phyloP scores from a whole-genome alignment of 108 stramenopile genomes.

The Seminavis robusta region DNA sequence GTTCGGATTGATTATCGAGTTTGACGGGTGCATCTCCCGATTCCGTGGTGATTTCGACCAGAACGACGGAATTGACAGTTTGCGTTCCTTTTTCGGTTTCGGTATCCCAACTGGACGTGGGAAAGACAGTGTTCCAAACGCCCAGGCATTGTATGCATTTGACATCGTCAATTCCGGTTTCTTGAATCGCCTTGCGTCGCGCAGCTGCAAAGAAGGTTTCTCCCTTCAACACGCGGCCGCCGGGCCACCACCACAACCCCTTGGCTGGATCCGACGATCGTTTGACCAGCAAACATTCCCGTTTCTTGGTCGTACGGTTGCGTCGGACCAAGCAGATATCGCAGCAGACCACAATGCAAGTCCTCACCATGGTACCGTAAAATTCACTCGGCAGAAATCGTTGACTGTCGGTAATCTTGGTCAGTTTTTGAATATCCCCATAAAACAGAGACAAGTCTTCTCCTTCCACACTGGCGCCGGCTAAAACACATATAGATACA shows the following conservation, averaged over 20 bases:
- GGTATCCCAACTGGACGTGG: slow-evolving; percentile 54
- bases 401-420: slow-evolving; percentile 33
- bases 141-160: slow-evolving; percentile 59
- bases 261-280: slow-evolving; percentile 59
- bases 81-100: slow-evolving; percentile 55
- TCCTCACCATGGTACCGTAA: slow-evolving; percentile 50
- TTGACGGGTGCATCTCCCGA: slow-evolving; percentile 21
- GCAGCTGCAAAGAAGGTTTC: slow-evolving; percentile 76
- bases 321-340: slow-evolving; percentile 53
- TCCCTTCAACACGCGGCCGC: slow-evolving; percentile 66
- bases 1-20: slow-evolving; percentile 49
- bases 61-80: slow-evolving; percentile 65
- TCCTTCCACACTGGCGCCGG: slow-evolving; percentile 49
- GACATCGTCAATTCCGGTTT: slow-evolving; percentile 50
- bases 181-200: slow-evolving; percentile 52
- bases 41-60: slow-evolving; percentile 46
- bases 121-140: slow-evolving; percentile 62
- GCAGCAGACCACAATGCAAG: slow-evolving; percentile 56
- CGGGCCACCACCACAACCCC: slow-evolving; percentile 78
- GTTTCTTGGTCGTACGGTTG: slow-evolving; percentile 9
- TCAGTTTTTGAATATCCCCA: slow-evolving; percentile 41
- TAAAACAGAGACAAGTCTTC: slow-evolving; percentile 60
- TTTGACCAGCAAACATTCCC: slow-evolving; percentile 53
- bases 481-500: too few species aligned
- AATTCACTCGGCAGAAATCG: slow-evolving; percentile 55